A percentile compares a stretch with the other conserved stretches of the same genome.
phyloP scores from a whole-genome alignment of 768 basidiomycete species.

The Calocybe gangraenosa region DNA sequence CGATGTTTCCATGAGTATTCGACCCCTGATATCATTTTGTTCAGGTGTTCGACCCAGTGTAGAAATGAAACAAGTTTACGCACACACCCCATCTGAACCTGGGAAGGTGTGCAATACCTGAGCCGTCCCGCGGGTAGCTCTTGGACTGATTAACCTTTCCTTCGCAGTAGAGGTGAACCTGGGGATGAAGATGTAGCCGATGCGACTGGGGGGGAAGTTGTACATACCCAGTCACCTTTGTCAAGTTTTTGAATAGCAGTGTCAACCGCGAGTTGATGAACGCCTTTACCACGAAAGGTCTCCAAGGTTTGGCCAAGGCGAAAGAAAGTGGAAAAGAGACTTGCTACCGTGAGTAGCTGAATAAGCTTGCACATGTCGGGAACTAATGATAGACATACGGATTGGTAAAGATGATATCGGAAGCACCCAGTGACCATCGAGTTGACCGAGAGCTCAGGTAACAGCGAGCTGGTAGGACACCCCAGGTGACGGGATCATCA shows the following conservation, averaged over 20 bases:
- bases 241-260: slow-evolving; percentile 78
- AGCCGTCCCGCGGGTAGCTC: slow-evolving; percentile 36
- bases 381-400: slow-evolving; percentile 45
- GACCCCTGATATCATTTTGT: slow-evolving; percentile 50
- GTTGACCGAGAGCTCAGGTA: slow-evolving; percentile 57
- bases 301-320: slow-evolving; percentile 87
- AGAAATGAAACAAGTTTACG: slow-evolving; percentile 29
- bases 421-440: slow-evolving; percentile 92
- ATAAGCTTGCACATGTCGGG: slow-evolving; percentile 11
- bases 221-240: slow-evolving; percentile 77
- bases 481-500: slow-evolving; percentile 88
- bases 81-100: slow-evolving; percentile 97
- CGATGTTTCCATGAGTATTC: slow-evolving; percentile 64
- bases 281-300: slow-evolving; percentile 85
- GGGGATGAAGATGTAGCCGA: background rate
- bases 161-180: slow-evolving; percentile 92
- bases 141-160: slow-evolving; percentile 79
- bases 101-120: slow-evolving; percentile 48
- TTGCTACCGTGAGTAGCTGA: slow-evolving; percentile 32
- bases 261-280: slow-evolving; percentile 86
- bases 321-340: slow-evolving; percentile 83
- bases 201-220: slow-evolving; percentile 1
- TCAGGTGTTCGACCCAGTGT: background rate
- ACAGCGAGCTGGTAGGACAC: slow-evolving; percentile 62
- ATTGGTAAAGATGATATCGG: slow-evolving; percentile 94